Evolutionary conservation across 2,329 filamentous ascomycete species (phyloP).

Genomic region (Camillea tinctor): DNA sequence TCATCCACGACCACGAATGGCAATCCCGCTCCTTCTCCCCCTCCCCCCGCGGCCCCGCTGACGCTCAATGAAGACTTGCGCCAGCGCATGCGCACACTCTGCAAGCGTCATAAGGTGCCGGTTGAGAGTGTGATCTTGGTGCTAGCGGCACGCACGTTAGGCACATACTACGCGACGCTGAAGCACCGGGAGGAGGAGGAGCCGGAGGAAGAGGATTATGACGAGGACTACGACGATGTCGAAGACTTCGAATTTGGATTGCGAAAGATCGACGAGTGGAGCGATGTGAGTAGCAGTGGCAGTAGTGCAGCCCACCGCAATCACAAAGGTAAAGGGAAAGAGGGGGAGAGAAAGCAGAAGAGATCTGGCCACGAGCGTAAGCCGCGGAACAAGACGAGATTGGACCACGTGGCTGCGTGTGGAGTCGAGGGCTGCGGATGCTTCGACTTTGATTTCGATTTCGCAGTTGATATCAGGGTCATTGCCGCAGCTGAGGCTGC

Average conservation of each 20-base stretch:
- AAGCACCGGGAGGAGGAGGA: background rate
- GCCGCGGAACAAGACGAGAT: background rate
- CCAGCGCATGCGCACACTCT: background rate
- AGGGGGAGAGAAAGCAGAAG: background rate
- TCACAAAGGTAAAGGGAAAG: background rate
- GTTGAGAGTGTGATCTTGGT: conserved; percentile 9
- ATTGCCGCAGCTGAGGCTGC: background rate
- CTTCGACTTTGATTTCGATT: background rate
- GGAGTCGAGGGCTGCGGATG: background rate
- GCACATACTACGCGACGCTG: conserved; percentile 7
- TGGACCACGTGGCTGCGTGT: background rate
- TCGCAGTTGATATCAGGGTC: background rate
- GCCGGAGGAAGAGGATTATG: background rate
- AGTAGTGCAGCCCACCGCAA: too few species aligned
- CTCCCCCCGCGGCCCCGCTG: background rate
- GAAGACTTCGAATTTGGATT: background rate
- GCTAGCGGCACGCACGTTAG: conserved; percentile 12
- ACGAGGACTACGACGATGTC: conserved; percentile 1
- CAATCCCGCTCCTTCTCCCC: background rate
- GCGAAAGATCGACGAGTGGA: background rate
- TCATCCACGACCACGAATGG: background rate
- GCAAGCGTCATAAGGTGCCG: background rate
- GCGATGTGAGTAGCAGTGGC: too few species aligned
- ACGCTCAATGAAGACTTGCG: background rate
- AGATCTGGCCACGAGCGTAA: background rate